A percentile compares a stretch with the other conserved stretches of the same genome.
phyloP scores from a whole-genome alignment of 1,284 basidiomycete species.

The Ustilago xerochloae region DNA sequence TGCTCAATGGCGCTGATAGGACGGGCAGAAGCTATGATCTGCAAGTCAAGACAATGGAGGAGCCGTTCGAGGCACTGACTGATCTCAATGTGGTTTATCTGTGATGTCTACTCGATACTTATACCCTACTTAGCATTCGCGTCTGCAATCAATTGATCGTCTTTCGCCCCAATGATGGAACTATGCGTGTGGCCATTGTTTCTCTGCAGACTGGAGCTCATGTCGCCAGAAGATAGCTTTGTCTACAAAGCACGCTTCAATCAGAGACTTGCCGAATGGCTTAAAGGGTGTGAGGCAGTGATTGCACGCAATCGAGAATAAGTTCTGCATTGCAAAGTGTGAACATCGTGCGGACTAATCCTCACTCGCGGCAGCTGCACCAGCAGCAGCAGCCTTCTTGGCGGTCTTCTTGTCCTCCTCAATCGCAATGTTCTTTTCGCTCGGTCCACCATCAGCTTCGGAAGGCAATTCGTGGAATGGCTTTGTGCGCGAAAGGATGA shows the following conservation, averaged over 20 bases:
- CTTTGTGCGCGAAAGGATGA: slow-evolving; percentile 59
- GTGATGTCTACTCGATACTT: slow-evolving; percentile 2
- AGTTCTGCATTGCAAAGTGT: neutral
- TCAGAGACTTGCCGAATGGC: too few species aligned
- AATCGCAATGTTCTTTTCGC: slow-evolving; percentile 60
- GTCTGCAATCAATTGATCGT: neutral
- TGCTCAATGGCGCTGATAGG: slow-evolving; percentile 63
- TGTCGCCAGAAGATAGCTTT: too few species aligned
- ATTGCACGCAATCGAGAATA: too few species aligned
- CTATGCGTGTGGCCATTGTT: neutral
- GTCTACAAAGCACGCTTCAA: too few species aligned
- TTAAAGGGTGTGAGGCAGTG: too few species aligned
- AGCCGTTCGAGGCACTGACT: slow-evolving; percentile 53
- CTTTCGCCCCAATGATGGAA: too few species aligned
- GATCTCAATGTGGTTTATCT: slow-evolving; percentile 58
- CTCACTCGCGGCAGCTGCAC: slow-evolving; percentile 12
- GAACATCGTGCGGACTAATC: too few species aligned
- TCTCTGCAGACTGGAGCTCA: neutral
- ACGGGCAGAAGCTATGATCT: slow-evolving; percentile 59
- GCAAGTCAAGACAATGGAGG: slow-evolving; percentile 59
- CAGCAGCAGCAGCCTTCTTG: slow-evolving; percentile 46
- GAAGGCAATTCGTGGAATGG: slow-evolving; percentile 63
- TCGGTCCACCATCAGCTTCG: slow-evolving; percentile 56
- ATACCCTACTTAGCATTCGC: neutral
- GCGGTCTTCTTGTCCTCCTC: slow-evolving; percentile 63